A percentile compares a stretch with the other conserved stretches of the same genome.
These are phyloP conservation scores for Penicillium corylophilum DNA, from an alignment of 2,329 filamentous ascomycete species.

Conservation along the genomic window DNA sequence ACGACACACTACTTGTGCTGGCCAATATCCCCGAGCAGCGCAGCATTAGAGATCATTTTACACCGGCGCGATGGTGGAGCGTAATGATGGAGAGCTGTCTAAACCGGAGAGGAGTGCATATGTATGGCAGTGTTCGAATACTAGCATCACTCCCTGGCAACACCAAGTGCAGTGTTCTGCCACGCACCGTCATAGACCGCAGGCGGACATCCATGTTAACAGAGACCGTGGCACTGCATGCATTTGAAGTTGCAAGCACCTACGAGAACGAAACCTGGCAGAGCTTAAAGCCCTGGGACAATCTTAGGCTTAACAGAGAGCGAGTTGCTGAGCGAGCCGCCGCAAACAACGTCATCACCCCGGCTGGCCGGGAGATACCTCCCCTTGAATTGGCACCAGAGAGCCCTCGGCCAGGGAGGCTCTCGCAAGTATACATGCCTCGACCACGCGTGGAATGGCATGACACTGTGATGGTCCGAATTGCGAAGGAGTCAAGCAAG, in stretches of 20 bases:
- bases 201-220: slow-evolving; percentile 58
- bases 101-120: slow-evolving; percentile 63
- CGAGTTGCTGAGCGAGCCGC: slow-evolving; percentile 32
- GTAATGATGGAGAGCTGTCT: slow-evolving; percentile 58
- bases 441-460: slow-evolving; percentile 41
- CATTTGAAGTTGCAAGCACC: slow-evolving; percentile 55
- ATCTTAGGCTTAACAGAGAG: slow-evolving; percentile 23
- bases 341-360: slow-evolving; percentile 29
- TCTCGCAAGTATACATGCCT: slow-evolving; percentile 27
- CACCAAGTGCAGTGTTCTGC: slow-evolving; percentile 64
- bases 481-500: not conserved
- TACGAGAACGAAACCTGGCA: slow-evolving; percentile 31
- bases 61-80: slow-evolving; percentile 57
- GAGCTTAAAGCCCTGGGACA: slow-evolving; percentile 26
- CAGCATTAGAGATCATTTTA: slow-evolving; percentile 49
- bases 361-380: slow-evolving; percentile 27
- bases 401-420: slow-evolving; percentile 14
- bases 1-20: slow-evolving; percentile 71
- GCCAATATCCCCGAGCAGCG: slow-evolving; percentile 63
- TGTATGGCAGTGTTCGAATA: slow-evolving; percentile 76
- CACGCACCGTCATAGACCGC: slow-evolving; percentile 58
- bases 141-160: slow-evolving; percentile 64
- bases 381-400: slow-evolving; percentile 26
- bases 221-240: slow-evolving; percentile 49
- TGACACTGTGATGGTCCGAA: slow-evolving; percentile 19